A percentile compares a stretch with the other conserved stretches of the same genome.
These are phyloP conservation scores for Torulaspora maleeae DNA, from an alignment of 805 yeast genomes.

Conservation along the genomic window DNA sequence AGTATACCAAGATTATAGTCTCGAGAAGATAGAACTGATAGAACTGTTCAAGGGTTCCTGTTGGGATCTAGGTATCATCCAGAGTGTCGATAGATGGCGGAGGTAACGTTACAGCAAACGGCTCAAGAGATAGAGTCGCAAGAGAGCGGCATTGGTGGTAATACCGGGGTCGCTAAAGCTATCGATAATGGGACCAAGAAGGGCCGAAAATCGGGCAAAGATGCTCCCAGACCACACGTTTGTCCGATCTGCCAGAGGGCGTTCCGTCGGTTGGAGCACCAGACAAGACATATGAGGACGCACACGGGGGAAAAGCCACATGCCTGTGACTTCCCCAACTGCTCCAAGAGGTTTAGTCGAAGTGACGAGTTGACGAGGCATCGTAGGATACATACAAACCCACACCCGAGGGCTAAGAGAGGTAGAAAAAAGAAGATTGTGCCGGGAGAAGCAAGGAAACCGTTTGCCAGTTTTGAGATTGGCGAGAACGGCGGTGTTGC, in stretches of 20 bases:
- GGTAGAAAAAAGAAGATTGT: conserved; percentile 39
- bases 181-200: neutral
- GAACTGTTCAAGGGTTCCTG: neutral
- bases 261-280: conserved; percentile 71
- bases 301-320: conserved; percentile 83
- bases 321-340: conserved; percentile 66
- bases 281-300: conserved; percentile 71
- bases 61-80: neutral
- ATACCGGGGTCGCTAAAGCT: neutral
- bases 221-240: conserved; percentile 54
- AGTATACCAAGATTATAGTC: neutral
- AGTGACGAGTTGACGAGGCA: conserved; percentile 75
- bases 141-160: neutral
- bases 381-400: conserved; percentile 65
- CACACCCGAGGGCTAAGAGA: conserved; percentile 59
- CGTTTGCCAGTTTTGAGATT: conserved; percentile 8
- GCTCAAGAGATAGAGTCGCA: neutral
- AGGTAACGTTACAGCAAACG: neutral
- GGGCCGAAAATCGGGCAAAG: conserved; percentile 17
- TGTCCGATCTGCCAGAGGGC: conserved; percentile 73
- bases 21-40: neutral
- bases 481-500: conserved; percentile 1
- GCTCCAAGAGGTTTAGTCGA: conserved; percentile 62
- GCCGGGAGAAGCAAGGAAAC: conserved; percentile 2
- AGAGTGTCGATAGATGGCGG: neutral